Base-by-base conservation (phyloP, 1,284 basidiomycete species). In the Ustilago vetiveriae region DNA sequence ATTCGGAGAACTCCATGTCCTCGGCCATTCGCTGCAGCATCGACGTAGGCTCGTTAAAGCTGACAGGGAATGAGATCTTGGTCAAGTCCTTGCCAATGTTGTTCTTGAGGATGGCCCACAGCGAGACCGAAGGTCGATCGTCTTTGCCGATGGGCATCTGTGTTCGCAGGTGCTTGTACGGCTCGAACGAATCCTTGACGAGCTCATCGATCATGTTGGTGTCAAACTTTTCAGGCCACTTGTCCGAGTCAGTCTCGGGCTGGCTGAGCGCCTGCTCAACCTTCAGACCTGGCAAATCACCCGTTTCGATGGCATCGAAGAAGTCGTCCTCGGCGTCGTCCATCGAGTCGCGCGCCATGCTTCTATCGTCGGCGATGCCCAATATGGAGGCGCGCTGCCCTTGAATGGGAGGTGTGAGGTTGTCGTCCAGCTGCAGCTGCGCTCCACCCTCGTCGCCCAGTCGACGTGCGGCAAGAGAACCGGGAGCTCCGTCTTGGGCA, bases 1-100 rank as follows among this genome's bases (percentile, higher is more conserved):
- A 74, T 26, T 78, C 72, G 17, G 71, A 58, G 39, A 75, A 80
- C 44, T 76, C 74, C 81, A 83, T 81, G 70, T 84, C 83, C 63
- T 84, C 83, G 9, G 84, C 84, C 85, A 87, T 87, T 38, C 86
- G 82, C 78, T 88, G 85, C n/a, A 98, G 83, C 95, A 98, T 98
- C 73, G 92, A 94, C 39, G 79, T 81, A 9, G 79, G 79, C 58
- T 81, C 79, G 83, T 97, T 98, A 84, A 98, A 97, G 83, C 90
- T 92, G 46, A 97, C 94, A 0, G 94, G 94, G 84, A 97, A 96
- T 78, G 88, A 90, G 68, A 98, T 98, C 86, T 88, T 95, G 37
- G 94, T 98, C 76, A 98, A 84, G 82, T 98, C 94, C 85, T 98
- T 98, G 68, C 95, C 95, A 60, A 98, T 96, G 68, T 90, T 92